phyloP scores from a whole-genome alignment of 371 early-diverging fungal species.

The Apophysomyces ossiformis region DNA sequence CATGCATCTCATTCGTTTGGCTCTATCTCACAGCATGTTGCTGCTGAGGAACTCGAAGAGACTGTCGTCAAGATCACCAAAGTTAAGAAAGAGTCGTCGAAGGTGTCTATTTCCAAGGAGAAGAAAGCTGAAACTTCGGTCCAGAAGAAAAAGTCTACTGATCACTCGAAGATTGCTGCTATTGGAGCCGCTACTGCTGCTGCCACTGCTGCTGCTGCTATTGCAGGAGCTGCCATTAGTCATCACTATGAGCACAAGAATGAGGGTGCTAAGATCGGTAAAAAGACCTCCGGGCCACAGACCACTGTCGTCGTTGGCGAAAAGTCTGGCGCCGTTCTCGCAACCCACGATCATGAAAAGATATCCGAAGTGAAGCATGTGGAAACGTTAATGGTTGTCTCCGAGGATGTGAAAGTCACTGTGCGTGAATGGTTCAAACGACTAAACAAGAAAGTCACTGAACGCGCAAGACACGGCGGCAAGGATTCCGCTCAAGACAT shows the following conservation, averaged over 20 bases:
- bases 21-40: conserved; percentile 13
- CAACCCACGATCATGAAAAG: conserved; percentile 10
- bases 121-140: not conserved
- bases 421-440: conserved; percentile 24
- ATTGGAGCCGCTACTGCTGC: conserved; percentile 20
- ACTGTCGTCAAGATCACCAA: conserved; percentile 10
- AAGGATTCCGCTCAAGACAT: conserved; percentile 26
- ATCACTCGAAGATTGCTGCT: conserved; percentile 12
- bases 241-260: conserved; percentile 19
- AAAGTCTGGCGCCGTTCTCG: conserved; percentile 11
- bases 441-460: conserved; percentile 25
- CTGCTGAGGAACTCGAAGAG: conserved; percentile 3
- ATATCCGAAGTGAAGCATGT: conserved; percentile 4
- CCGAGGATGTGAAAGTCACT: conserved; percentile 14
- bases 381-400: not conserved
- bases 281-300: conserved; percentile 20
- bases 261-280: conserved; percentile 12
- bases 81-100: not conserved
- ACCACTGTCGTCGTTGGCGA: conserved; percentile 22
- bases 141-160: not conserved
- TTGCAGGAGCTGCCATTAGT: conserved; percentile 10
- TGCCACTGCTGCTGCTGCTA: conserved; percentile 14
- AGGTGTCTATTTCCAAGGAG: not conserved
- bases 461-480: conserved; percentile 30
- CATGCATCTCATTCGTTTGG: conserved; percentile 26